Base-by-base conservation (phyloP, 2,329 filamentous ascomycete genomes). In the Tolypocladium pustulatum region DNA sequence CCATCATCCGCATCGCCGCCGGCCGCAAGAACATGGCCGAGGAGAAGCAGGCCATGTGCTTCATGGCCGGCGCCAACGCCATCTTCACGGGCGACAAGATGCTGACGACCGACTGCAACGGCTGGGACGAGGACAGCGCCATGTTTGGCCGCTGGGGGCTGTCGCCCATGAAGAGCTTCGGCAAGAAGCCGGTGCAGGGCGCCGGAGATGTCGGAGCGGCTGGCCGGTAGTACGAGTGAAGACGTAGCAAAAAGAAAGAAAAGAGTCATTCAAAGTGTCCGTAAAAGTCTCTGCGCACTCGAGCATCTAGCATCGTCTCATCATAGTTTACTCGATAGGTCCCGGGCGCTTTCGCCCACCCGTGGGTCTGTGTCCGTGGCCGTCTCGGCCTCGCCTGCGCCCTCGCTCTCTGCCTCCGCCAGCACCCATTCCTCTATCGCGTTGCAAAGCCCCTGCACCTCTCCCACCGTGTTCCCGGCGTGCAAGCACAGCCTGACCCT, bases 51-150 rank as follows among this genome's bases (percentile, higher is more conserved):
- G 86, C 90, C 17, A 71, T 93, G 64, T 96, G 91, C 73, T 96
- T 96, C 76, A 87, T 90, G 82, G 90, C 91, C 0, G 91, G 91
- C 17, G 91, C 91, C 1, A 96, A 96, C 67, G 91, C 91, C n/a
- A 88, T 96, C 38, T 96, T 96, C 70, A 96, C 91, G 0, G 91
- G 91, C 10, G 91, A 96, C 77, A 96, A 93, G 80, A 96, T 96
- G 91, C 72, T 96, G 74, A 96, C 91, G 5, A 96, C 91, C 0
- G 89, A 91, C 59, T 95, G 90, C 70, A 92, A 90, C 65, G 90
- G 90, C 36, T 96, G 90, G 89, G 90, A 94, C 62, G 89, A 95
- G 73, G 91, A 96, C 68, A 86, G 83, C 62, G 85, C 77, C 49
- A 90, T 96, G 85, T 95, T 96, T 75, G 82, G 86, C 2, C 81